These are phyloP conservation scores for Pythium scleroteichum DNA, from an alignment of 352 stramenopile species.

Conservation along the genomic window DNA sequence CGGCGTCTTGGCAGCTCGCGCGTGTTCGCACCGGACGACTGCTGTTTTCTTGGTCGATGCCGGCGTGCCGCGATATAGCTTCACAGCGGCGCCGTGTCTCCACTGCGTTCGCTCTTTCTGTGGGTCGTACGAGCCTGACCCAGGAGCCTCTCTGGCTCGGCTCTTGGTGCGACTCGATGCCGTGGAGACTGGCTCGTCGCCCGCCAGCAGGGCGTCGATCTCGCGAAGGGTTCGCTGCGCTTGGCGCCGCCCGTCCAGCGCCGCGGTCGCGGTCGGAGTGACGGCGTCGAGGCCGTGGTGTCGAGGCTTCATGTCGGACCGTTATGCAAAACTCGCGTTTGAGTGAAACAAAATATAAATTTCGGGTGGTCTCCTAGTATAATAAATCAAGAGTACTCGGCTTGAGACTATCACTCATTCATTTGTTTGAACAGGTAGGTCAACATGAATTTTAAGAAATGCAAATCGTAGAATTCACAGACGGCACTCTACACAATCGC, in stretches of 20 bases:
- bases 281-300: constrained; percentile 8
- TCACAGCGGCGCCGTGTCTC: constrained; percentile 5
- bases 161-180: background rate
- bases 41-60: constrained; percentile 10
- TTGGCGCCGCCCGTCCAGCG: constrained; percentile 6
- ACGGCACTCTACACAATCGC: constrained; percentile 25
- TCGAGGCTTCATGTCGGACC: too few species aligned
- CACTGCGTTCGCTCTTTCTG: constrained; percentile 22
- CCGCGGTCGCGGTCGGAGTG: constrained; percentile 5
- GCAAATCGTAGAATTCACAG: background rate
- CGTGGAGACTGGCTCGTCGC: background rate
- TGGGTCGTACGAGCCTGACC: constrained; percentile 11
- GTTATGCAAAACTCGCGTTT: too few species aligned
- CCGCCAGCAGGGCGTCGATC: constrained; percentile 11
- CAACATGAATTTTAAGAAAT: background rate
- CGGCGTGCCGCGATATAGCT: background rate
- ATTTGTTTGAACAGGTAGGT: too few species aligned
- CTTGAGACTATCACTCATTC: too few species aligned
- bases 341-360: too few species aligned
- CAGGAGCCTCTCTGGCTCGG: background rate
- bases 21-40: background rate
- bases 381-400: too few species aligned
- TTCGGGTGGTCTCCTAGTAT: too few species aligned
- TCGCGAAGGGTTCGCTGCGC: constrained; percentile 7
- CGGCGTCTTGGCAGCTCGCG: constrained; percentile 5